These are phyloP conservation scores for Chaetomiaceae sp. DNA, from an alignment of 2,329 filamentous ascomycete species.

Conservation along the genomic window DNA sequence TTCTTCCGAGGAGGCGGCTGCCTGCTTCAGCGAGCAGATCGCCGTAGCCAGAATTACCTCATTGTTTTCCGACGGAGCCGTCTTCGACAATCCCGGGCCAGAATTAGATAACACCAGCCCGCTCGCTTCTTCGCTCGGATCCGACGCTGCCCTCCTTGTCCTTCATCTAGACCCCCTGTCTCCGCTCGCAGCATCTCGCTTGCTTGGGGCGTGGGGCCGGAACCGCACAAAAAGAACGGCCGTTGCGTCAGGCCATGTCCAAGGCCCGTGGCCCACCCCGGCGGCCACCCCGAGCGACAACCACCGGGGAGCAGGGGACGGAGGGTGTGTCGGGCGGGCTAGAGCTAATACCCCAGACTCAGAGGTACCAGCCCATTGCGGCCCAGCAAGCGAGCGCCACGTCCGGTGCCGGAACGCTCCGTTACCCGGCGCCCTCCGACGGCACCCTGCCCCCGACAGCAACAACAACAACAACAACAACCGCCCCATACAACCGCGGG, in stretches of 20 bases:
- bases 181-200: background rate
- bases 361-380: conserved; percentile 4
- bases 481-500: too few relatives aligned
- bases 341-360: background rate
- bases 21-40: conserved; percentile 5
- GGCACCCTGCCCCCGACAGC: background rate
- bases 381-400: conserved; percentile 1
- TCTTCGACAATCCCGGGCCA: background rate
- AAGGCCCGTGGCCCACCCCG: conserved; percentile 5
- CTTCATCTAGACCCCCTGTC: background rate
- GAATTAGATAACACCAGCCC: background rate
- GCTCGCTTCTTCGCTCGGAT: background rate
- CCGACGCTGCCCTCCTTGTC: background rate
- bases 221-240: background rate
- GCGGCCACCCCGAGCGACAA: conserved; percentile 3
- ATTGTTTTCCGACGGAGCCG: background rate
- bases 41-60: conserved; percentile 14
- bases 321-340: background rate
- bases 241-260: conserved; percentile 2
- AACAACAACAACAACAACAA: too few relatives aligned
- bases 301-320: background rate
- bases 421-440: background rate
- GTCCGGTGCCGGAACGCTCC: background rate
- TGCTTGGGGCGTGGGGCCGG: background rate
- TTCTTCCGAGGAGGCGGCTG: conserved; percentile 10